Percentiles rank a stretch among this genome's conserved stretches.
These are phyloP conservation scores for Starmerella davenportii DNA, from an alignment of 805 yeast species.

Conservation along the genomic window DNA sequence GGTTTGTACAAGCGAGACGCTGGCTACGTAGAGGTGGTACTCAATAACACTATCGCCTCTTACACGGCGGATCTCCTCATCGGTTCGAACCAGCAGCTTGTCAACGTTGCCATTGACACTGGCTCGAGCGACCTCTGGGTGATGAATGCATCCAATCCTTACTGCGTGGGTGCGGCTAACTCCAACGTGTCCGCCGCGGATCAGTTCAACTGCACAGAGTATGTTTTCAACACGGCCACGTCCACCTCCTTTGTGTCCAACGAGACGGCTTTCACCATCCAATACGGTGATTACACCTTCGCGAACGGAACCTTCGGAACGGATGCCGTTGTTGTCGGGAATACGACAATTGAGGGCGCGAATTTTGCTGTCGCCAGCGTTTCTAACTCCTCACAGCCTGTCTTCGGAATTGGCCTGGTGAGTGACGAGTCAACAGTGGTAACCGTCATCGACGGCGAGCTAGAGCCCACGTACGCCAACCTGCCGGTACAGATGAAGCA, in stretches of 20 bases:
- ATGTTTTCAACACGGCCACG: slow-evolving; percentile 16
- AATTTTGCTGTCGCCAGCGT: slow-evolving; percentile 60
- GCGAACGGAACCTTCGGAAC: slow-evolving; percentile 41
- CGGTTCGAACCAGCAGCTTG: slow-evolving; percentile 40
- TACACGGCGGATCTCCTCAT: slow-evolving; percentile 24
- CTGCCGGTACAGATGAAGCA: slow-evolving; percentile 23
- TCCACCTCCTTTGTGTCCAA: slow-evolving; percentile 16
- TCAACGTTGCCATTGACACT: slow-evolving; percentile 46
- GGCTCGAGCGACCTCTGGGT: slow-evolving; percentile 68
- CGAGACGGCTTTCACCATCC: slow-evolving; percentile 14
- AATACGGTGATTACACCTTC: slow-evolving; percentile 29
- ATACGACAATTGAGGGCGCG: slow-evolving; percentile 32
- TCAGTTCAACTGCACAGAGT: slow-evolving; percentile 14
- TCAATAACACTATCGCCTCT: slow-evolving; percentile 17
- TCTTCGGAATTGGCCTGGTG: slow-evolving; percentile 25
- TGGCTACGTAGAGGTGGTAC: slow-evolving; percentile 14
- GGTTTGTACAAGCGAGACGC: slow-evolving; percentile 2
- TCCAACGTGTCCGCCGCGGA: background rate
- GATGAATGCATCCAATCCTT: slow-evolving; percentile 31
- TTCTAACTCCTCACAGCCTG: slow-evolving; percentile 46
- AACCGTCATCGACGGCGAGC: slow-evolving; percentile 8
- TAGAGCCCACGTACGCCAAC: slow-evolving; percentile 19
- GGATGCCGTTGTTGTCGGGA: slow-evolving; percentile 41
- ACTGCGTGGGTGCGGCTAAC: slow-evolving; percentile 17
- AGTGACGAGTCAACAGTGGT: slow-evolving; percentile 23